Evolutionary conservation across 176 grass and related monocot genomes (phyloP).

Genomic region (Sorghum bicolor): Sorghum_bicolor_NCBIv3 NC_012873.2:42706001-42706500

Average conservation of each 20-base stretch:
- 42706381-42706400: constrained; percentile 87
- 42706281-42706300: constrained; percentile 82
- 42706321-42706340: constrained; percentile 25
- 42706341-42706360: constrained; percentile 37
- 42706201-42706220: constrained; percentile 85
- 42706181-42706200: constrained; percentile 71
- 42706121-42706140: constrained; percentile 24
- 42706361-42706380: constrained; percentile 66
- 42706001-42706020: constrained; percentile 50
- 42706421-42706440: constrained; percentile 93
- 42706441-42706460: constrained; percentile 72
- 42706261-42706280: constrained; percentile 87
- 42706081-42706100: constrained; percentile 1
- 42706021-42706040: constrained; percentile 6
- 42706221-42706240: constrained; percentile 82
- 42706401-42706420: constrained; percentile 94
- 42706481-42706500: constrained; percentile 4
- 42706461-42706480: constrained; percentile 19
- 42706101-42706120: constrained; percentile 18
- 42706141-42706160: constrained; percentile 49
- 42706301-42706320: constrained; percentile 74
- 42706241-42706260: constrained; percentile 71
- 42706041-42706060: background rate
- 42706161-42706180: constrained; percentile 80
- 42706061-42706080: constrained; percentile 1